Conservation (phyloP, 2,329 filamentous ascomycete species). For the Beauveria rudraprayagi region DNA sequence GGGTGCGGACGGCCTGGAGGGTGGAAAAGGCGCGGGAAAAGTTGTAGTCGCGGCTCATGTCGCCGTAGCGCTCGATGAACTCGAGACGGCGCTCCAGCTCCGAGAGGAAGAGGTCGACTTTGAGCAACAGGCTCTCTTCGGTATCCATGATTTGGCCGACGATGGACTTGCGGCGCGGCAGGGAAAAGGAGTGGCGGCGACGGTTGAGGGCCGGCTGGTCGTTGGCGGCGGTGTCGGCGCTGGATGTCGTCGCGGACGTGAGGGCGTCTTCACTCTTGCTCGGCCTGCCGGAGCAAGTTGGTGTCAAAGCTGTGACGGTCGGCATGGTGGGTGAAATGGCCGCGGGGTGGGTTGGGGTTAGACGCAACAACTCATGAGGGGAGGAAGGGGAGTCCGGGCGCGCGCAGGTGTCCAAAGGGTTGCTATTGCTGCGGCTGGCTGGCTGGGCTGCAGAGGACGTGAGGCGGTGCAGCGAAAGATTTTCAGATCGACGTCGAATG, state of each 20-base stretch:
- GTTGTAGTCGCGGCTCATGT: constrained; percentile 73
- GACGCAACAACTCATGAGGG: background rate
- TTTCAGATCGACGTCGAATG: constrained; percentile 10
- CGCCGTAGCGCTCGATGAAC: constrained; percentile 80
- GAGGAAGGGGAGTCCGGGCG: background rate
- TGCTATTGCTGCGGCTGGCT: too few relatives aligned
- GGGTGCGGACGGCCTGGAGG: constrained; percentile 74
- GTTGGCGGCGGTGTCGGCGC: constrained; percentile 32
- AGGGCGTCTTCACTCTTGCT: constrained; percentile 27
- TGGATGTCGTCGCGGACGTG: constrained; percentile 31
- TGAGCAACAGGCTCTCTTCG: constrained; percentile 53
- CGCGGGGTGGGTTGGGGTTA: background rate
- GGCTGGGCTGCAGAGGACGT: background rate
- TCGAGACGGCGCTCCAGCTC: constrained; percentile 83
- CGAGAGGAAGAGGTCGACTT: constrained; percentile 71
- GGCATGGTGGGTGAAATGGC: constrained; percentile 23
- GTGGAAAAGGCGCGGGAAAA: constrained; percentile 80
- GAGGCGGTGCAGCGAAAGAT: background rate
- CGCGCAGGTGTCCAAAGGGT: background rate
- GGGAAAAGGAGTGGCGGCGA: constrained; percentile 50
- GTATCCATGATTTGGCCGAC: constrained; percentile 53
- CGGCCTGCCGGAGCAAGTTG: constrained; percentile 28
- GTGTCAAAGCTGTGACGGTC: constrained; percentile 30
- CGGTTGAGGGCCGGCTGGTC: background rate
- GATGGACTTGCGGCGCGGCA: constrained; percentile 50